Evolutionary conservation across 371 early-diverging fungal species (phyloP).

Genomic region (Chytridium lagenaria): DNA sequence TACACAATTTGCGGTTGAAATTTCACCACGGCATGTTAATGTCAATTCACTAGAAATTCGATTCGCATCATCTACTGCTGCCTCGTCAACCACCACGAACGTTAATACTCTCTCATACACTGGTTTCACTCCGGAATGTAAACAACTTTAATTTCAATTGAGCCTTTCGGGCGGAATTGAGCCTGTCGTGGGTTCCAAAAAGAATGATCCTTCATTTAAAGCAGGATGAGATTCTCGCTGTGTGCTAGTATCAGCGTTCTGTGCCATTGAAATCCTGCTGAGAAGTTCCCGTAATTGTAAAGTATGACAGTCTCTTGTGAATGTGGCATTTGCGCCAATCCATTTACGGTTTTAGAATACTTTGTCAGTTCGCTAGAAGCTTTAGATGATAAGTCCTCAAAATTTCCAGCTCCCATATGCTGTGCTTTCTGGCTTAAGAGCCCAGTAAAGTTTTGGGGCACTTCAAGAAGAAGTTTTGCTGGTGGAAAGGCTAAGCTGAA

Average conservation of each 20-base stretch:
- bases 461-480: conserved; percentile 6
- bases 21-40: conserved; percentile 43
- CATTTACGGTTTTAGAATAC: background rate
- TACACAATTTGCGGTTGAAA: conserved; percentile 34
- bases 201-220: conserved; percentile 42
- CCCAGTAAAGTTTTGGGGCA: background rate
- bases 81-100: conserved; percentile 37
- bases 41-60: conserved; percentile 20
- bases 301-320: conserved; percentile 17
- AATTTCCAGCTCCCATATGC: background rate
- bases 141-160: conserved; percentile 19
- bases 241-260: background rate
- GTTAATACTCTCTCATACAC: conserved; percentile 31
- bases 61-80: background rate
- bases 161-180: conserved; percentile 26
- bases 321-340: background rate
- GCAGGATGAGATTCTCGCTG: conserved; percentile 9
- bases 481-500: conserved; percentile 32
- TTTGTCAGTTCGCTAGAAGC: too few relatives aligned
- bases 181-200: conserved; percentile 36
- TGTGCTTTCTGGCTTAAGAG: background rate
- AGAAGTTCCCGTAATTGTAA: conserved; percentile 43
- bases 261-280: conserved; percentile 40
- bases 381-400: background rate
- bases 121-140: conserved; percentile 46